Base-by-base conservation (phyloP, 2,329 filamentous ascomycete genomes). In the Arthroderma sp. region DNA sequence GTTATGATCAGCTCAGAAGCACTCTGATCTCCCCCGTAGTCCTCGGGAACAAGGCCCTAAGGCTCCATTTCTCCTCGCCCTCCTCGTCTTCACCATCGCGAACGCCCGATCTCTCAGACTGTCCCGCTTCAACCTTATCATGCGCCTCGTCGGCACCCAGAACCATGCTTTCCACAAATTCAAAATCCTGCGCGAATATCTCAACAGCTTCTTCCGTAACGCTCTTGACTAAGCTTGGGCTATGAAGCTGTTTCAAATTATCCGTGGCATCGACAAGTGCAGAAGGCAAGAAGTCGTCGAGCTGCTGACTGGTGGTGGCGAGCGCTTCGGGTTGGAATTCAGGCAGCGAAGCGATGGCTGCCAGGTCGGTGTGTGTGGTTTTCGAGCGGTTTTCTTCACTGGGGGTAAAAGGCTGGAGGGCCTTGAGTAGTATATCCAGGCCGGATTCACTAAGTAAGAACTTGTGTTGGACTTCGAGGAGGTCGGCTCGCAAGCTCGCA, bases 221-320 rank as follows among this genome's bases (percentile, higher is more conserved):
- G 39, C 80, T 72, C 40, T 85, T 77, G 9, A 83, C 81, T 46
- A 94, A 66, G 7, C 71, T 72, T 1, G 83, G 76, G 55, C 85
- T 83, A 49, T 83, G 79, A 1, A 98, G 66, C 36, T 77, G 70
- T 51, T 81, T 81, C 28, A 96, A 63, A 48, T 86, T 85, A 42
- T 91, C 83, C 54, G 85, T 79, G 2, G 88, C 88, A 59, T 98
- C 91, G 71, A 95, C 89, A 29, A 94, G 72, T 2, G 89, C 91
- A 1, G 86, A 93, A 0, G 91, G 88, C 27, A 98, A 69, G 65
- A 96, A 98, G 49, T 86, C 80, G 57, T 98, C 91, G 5, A 98
- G 71, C 36, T 73, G 75, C 55, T 88, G 84, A 54, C 85, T 85
- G 2, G 81, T 79, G 41, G 71, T 66, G 1, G 74, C 65, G n/a